Evolutionary conservation across 202 grass and related monocot species (phyloP), one percentile per base, ranked within the genome.

Genomic region (Eragrostis tef): DNA sequence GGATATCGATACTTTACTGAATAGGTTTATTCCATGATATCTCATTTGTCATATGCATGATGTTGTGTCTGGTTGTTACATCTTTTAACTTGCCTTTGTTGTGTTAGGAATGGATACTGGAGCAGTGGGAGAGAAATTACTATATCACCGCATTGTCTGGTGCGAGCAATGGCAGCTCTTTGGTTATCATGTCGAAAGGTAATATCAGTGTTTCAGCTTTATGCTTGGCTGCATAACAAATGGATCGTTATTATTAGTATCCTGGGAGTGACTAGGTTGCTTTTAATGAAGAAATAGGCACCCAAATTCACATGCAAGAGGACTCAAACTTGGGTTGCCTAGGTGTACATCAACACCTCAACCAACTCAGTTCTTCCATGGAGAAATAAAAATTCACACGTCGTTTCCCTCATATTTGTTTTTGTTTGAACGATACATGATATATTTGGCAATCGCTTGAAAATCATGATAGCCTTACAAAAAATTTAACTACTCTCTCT

Each of bases 121-220:
- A 99, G 44, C 96, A 99, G 71, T 99, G 96, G 96, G 93, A 99
- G 85, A 99, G 81, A 88, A 98, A 93, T 84, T 99, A 93, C 85
- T 99, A 99, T 72, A 93, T 99, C 51, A 95, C 87, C 0, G 61
- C 96, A 52, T 69, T 99, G 69, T 90, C 93, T 54, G 96, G 96
- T 49, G 74, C 85, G 6, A 93, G 84, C 57, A 93, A 90, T 68
- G 93, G 90, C 16, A 88, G 80, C 71, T 99, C 96, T 60, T 90
- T 99, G 56, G 96, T 99, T 27, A 88, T 99, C 51, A 99, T 95
- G 92, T 99, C 96, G 10, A 99, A 81, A 90, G 96, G 96, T 99
- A 95, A 79, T 78, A 21, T 86, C 45, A 80, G 59, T 67, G 21
- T 43, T 82, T 71, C 45, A 70, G 63, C 52, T 87, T 80, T 48